These are phyloP conservation scores for Ogataea paradorogensis DNA, from an alignment of 805 yeast species.

Conservation along the genomic window DNA sequence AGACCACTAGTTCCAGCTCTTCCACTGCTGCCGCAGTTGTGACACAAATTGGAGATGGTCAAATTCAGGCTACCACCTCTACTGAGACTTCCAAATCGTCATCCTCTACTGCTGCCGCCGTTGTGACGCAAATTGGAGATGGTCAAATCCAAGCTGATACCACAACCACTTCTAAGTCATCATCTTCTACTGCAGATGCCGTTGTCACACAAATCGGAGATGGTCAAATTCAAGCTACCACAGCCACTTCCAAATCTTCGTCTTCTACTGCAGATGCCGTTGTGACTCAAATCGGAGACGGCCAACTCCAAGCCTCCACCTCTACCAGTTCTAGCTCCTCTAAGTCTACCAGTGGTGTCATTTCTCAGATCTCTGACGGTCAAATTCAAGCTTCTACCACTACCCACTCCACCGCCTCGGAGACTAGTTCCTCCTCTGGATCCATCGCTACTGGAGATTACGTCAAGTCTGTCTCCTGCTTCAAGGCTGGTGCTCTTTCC, in stretches of 20 bases:
- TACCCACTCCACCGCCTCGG: conserved; percentile 33
- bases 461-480: conserved; percentile 34
- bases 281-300: conserved; percentile 40
- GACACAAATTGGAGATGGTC: conserved; percentile 45
- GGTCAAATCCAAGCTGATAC: conserved; percentile 56
- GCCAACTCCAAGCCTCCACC: conserved; percentile 25
- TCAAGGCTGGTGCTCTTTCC: conserved; percentile 38
- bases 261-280: conserved; percentile 29
- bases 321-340: conserved; percentile 29
- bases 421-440: conserved; percentile 22
- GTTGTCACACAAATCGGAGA: conserved; percentile 55
- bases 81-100: conserved; percentile 7
- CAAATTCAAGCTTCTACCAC: conserved; percentile 37
- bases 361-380: conserved; percentile 38
- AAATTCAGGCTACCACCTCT: conserved; percentile 35
- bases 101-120: conserved; percentile 31
- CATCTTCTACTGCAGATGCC: conserved; percentile 21
- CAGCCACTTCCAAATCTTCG: conserved; percentile 27
- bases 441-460: conserved; percentile 17
- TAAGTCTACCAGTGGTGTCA: conserved; percentile 37
- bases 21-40: conserved; percentile 32
- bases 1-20: conserved; percentile 19
- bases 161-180: conserved; percentile 20
- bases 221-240: conserved; percentile 54
- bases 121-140: conserved; percentile 54